Conservation (phyloP, 345 rosid species). For the Anastatica hierochuntica region DNA sequence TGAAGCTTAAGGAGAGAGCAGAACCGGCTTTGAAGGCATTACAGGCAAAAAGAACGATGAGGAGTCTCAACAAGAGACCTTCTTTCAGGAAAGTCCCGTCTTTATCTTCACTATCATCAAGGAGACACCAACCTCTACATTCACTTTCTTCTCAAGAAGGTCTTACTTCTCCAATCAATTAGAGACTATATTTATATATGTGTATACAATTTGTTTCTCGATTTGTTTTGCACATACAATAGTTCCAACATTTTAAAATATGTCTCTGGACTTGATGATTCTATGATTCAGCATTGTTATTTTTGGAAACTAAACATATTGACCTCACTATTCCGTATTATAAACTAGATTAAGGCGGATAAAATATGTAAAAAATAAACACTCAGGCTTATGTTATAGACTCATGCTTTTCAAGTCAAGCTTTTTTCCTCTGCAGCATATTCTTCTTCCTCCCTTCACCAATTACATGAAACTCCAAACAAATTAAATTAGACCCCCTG, state of each 20-base stretch:
- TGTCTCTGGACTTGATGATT: constrained; percentile 2
- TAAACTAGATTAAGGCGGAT: too few species aligned
- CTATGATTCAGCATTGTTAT: too few species aligned
- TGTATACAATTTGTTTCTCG: constrained; percentile 11
- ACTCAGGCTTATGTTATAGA: too few species aligned
- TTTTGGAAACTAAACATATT: too few species aligned
- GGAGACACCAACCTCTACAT: constrained; percentile 51
- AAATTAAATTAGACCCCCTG: constrained; percentile 60
- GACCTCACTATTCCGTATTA: too few species aligned
- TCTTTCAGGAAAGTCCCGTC: constrained; percentile 59
- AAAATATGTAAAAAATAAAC: too few species aligned
- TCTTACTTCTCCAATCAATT: constrained; percentile 51
- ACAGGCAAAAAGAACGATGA: constrained; percentile 53
- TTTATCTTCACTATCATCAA: constrained; percentile 37
- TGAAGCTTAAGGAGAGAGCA: constrained; percentile 76
- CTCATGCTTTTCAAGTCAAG: background rate
- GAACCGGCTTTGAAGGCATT: constrained; percentile 44
- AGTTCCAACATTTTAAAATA: constrained; percentile 13
- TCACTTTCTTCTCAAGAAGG: constrained; percentile 91
- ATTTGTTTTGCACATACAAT: constrained; percentile 20
- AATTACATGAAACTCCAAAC: constrained; percentile 37
- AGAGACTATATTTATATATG: constrained; percentile 2
- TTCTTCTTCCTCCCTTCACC: constrained; percentile 20
- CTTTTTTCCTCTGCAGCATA: constrained; percentile 6
- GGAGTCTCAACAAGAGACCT: constrained; percentile 53